Percentiles rank a stretch among this genome's conserved stretches.
Evolutionary conservation across 371 early-diverging fungal genomes (phyloP).

Genomic region (Rhizopus delemar): DNA sequence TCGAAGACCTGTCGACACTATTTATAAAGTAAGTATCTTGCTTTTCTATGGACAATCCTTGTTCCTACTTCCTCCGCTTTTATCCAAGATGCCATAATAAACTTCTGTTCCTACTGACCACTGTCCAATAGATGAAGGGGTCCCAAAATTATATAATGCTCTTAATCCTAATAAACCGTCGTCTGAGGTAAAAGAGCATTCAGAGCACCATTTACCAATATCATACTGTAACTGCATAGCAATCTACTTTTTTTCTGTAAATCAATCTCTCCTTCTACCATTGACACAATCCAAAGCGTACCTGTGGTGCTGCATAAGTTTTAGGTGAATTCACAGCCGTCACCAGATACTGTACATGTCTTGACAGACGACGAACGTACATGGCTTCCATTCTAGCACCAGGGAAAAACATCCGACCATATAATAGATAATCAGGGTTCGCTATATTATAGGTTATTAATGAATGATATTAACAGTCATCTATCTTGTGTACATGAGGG

Average conservation of each 20-base stretch:
- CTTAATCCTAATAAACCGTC: conserved; percentile 79
- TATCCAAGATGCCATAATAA: conserved; percentile 81
- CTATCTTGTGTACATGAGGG: neutral
- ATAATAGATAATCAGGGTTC: conserved; percentile 61
- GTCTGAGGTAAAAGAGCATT: conserved; percentile 74
- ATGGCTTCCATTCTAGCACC: conserved; percentile 79
- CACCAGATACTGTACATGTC: conserved; percentile 62
- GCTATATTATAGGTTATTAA: neutral
- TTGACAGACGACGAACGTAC: conserved; percentile 63
- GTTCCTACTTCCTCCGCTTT: conserved; percentile 83
- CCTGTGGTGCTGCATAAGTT: conserved; percentile 53
- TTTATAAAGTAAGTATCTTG: neutral
- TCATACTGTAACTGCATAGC: conserved; percentile 77
- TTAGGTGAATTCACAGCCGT: conserved; percentile 72
- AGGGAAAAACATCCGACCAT: conserved; percentile 77
- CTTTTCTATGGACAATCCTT: neutral
- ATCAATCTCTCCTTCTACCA: neutral
- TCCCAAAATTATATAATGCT: conserved; percentile 74
- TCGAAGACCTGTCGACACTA: conserved; percentile 72
- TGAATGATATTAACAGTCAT: too few relatives aligned
- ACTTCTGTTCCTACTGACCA: conserved; percentile 82
- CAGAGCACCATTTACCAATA: conserved; percentile 73
- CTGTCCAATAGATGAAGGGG: conserved; percentile 47
- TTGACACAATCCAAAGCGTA: conserved; percentile 24
- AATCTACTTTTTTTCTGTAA: conserved; percentile 43